A percentile compares a stretch with the other conserved stretches of the same genome.
Evolutionary conservation across 768 basidiomycete species (phyloP).

Genomic region (Leccinum rimulosum): DNA sequence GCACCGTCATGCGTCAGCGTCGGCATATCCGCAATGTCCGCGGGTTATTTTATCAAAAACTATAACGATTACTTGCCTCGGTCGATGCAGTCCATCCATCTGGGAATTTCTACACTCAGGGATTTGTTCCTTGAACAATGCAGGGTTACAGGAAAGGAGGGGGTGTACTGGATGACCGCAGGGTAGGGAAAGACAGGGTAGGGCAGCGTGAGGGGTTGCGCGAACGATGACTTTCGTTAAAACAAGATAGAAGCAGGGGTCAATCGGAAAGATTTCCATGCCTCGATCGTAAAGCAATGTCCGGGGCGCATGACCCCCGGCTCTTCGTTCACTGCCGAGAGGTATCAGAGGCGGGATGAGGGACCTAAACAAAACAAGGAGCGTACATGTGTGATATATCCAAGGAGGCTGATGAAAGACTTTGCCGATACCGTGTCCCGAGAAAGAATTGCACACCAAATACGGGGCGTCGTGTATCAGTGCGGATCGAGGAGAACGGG

Average conservation of each 20-base stretch:
- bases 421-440: slow-evolving; percentile 85
- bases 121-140: slow-evolving; percentile 71
- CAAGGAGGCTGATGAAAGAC: slow-evolving; percentile 81
- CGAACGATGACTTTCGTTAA: too few relatives aligned
- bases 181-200: too few relatives aligned
- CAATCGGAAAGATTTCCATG: slow-evolving; percentile 23
- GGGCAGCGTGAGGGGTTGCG: too few relatives aligned
- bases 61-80: slow-evolving; percentile 46
- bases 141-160: slow-evolving; percentile 48
- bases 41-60: neutral
- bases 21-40: neutral
- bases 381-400: slow-evolving; percentile 75
- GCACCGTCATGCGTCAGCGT: slow-evolving; percentile 1
- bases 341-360: neutral
- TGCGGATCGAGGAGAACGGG: slow-evolving; percentile 68
- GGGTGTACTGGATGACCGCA: too few relatives aligned
- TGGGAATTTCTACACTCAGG: slow-evolving; percentile 74
- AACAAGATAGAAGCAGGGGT: too few relatives aligned
- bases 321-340: slow-evolving; percentile 70
- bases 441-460: slow-evolving; percentile 68
- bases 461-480: slow-evolving; percentile 40
- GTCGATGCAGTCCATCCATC: slow-evolving; percentile 96
- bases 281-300: slow-evolving; percentile 93
- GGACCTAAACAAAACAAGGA: neutral
- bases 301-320: slow-evolving; percentile 80